Conservation (phyloP, 257 asterid species). For the Parsonsia alboflavescens region DNA sequence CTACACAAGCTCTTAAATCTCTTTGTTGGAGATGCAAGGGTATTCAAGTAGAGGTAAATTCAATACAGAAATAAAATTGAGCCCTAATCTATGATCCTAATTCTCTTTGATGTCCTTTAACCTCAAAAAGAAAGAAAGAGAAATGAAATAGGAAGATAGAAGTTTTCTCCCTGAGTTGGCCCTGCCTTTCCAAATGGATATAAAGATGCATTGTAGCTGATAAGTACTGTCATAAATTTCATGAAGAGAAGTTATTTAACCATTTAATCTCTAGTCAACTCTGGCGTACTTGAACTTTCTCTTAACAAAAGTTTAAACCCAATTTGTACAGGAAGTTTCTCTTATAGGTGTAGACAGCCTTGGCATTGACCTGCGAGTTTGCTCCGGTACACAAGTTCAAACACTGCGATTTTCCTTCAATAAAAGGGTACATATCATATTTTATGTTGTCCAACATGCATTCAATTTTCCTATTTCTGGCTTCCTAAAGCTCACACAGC, state of each 20-base stretch:
- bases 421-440: constrained; percentile 54
- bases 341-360: constrained; percentile 88
- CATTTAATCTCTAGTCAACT: not conserved
- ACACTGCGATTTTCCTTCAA: constrained; percentile 82
- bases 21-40: constrained; percentile 97
- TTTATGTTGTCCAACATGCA: not conserved
- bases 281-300: not conserved
- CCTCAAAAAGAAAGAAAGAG: not conserved
- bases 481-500: not conserved
- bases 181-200: not conserved
- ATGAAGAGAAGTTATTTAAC: not conserved
- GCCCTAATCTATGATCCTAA: not conserved
- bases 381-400: constrained; percentile 90
- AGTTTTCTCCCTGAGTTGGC: not conserved
- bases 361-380: constrained; percentile 89
- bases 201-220: not conserved
- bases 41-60: constrained; percentile 83
- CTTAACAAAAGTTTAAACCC: not conserved
- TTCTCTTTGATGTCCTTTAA: not conserved
- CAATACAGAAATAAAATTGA: constrained; percentile 5
- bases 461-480: not conserved
- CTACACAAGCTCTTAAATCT: constrained; percentile 80
- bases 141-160: not conserved
- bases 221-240: not conserved
- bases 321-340: constrained; percentile 61